Evolutionary conservation across 345 rosid genomes (phyloP).

Genomic region (Mangifera indica): DNA sequence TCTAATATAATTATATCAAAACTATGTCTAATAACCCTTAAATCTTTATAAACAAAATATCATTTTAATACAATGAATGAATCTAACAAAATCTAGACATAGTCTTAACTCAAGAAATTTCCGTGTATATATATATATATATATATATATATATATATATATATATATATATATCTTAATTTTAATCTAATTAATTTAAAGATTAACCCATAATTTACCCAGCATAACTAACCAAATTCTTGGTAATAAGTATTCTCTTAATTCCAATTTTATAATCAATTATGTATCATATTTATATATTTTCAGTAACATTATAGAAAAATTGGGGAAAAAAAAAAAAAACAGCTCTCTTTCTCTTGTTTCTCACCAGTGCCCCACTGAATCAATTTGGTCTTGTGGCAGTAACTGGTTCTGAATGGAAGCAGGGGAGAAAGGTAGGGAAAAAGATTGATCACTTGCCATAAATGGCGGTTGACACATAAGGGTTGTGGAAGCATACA

Average conservation of each 20-base stretch:
- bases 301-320: background rate
- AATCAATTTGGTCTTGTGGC: constrained; percentile 61
- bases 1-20: too few relatives aligned
- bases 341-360: background rate
- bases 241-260: background rate
- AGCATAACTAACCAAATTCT: too few relatives aligned
- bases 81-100: too few relatives aligned
- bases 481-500: constrained; percentile 40
- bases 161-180: too few relatives aligned
- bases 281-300: background rate
- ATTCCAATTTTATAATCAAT: background rate
- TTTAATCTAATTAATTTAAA: too few relatives aligned
- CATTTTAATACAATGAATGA: too few relatives aligned
- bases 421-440: constrained; percentile 54
- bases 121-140: too few relatives aligned
- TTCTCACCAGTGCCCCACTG: constrained; percentile 41
- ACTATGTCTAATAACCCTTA: too few relatives aligned
- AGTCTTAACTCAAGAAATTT: too few relatives aligned
- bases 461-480: constrained; percentile 44
- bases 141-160: too few relatives aligned
- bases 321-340: background rate
- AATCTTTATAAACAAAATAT: too few relatives aligned
- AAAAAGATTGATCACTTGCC: constrained; percentile 43
- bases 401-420: constrained; percentile 57
- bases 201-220: too few relatives aligned